Evolutionary conservation across 306 rosid species (phyloP), one percentile per base, ranked within the genome.

Genomic region (Argentina anserina): DNA sequence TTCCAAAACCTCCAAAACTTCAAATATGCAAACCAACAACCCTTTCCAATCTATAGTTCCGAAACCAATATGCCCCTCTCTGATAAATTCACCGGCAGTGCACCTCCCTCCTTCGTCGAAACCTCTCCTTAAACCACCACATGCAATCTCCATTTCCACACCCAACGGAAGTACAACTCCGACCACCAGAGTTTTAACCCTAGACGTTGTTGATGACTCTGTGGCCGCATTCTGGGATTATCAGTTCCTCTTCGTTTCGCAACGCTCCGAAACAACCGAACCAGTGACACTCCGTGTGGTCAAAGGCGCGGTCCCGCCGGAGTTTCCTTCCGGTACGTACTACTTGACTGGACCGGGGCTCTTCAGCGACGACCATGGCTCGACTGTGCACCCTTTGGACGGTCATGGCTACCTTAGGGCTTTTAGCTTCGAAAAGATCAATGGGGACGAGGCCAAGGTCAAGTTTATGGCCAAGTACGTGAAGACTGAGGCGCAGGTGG

Each of bases 401-500:
- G 97, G 98, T 1, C 98, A 93, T 43, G 98, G 98, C 0, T 93
- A 93, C 74, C 76, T 93, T 15, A 84, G 98, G 23, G 90, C 97
- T 1, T 93, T 91, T 47, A 71, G 72, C 9, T 84, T 93, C 33
- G 89, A 80, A n/a, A 53, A 56, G 41, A 78, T 1, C 4, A 65
- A 39, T 9, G 72, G 65, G 6, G 84, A 58, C 20, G 36, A 58
- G 34, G 37, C 28, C 3, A 12, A 76, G 23, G 96, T 81, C 0
- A 83, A 67, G 64, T 93, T 86, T 76, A 93, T 89, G 98, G 97
- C 97, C 6, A 87, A 85, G 79, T 91, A 93, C 88, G 86, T 93
- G 73, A 82, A 79, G 52, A 93, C 98, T 0, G 94, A 91, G 47
- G 96, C 97, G 2, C 91, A 91, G 12, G 77, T 79, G 67, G 97